These are phyloP conservation scores for Tilletiaria anomala DNA, from an alignment of 1,284 basidiomycete species.

Conservation along the genomic window DNA sequence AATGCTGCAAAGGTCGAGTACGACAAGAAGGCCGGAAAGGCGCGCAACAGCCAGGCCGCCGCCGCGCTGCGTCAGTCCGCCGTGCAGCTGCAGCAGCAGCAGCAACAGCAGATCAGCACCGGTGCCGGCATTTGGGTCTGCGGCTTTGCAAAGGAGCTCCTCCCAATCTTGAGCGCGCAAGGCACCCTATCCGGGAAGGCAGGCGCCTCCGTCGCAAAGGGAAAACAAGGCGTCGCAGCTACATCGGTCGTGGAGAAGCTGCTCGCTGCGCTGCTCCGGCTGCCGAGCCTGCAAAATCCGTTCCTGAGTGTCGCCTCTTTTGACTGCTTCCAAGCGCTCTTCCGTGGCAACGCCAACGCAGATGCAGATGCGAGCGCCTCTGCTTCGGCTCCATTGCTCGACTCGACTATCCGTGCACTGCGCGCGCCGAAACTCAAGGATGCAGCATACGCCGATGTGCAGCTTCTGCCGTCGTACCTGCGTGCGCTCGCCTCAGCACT, in stretches of 20 bases:
- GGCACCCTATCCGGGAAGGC: neutral
- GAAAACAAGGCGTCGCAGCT: too few species aligned
- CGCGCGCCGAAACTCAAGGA: constrained; percentile 12
- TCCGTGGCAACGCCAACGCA: constrained; percentile 10
- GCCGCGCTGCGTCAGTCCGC: constrained; percentile 15
- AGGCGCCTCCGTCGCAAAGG: too few species aligned
- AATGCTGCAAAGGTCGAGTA: constrained; percentile 47
- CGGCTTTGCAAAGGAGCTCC: constrained; percentile 26
- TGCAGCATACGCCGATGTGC: constrained; percentile 23
- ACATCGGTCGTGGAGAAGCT: too few species aligned
- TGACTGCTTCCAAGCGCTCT: constrained; percentile 35
- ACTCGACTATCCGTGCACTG: constrained; percentile 21
- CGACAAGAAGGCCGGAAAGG: constrained; percentile 29
- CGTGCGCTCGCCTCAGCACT: constrained; percentile 29
- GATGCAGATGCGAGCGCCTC: too few species aligned
- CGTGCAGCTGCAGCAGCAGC: constrained; percentile 9
- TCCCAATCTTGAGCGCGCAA: constrained; percentile 3
- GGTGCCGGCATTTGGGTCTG: constrained; percentile 2
- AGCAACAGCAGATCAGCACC: neutral
- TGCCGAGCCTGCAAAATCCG: constrained; percentile 31
- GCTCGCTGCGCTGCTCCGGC: constrained; percentile 14
- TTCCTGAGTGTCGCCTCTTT: constrained; percentile 33
- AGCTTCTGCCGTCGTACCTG: constrained; percentile 33
- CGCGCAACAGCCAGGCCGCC: constrained; percentile 23
- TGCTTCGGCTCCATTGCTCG: constrained; percentile 1